These are phyloP conservation scores for Pseudogymnoascus sp. DNA, from an alignment of 2,329 filamentous ascomycete genomes.

Conservation along the genomic window DNA sequence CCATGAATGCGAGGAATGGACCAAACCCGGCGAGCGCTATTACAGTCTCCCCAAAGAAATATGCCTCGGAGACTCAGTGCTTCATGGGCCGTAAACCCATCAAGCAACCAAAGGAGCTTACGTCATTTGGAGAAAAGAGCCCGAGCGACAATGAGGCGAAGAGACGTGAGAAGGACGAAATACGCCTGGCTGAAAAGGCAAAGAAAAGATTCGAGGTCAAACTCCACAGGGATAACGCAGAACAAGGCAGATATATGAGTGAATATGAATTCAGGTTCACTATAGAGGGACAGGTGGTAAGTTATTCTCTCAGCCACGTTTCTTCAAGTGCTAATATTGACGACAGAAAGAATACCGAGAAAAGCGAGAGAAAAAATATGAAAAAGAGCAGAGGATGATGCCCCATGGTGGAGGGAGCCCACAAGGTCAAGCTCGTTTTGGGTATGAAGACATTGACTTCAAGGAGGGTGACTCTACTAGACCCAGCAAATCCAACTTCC, in stretches of 20 bases:
- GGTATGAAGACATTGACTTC: neutral
- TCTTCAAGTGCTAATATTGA: neutral
- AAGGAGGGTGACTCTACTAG: neutral
- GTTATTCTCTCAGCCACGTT: neutral
- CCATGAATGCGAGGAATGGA: neutral
- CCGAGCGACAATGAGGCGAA: neutral
- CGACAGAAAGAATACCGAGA: neutral
- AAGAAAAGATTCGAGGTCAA: constrained; percentile 1
- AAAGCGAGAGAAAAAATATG: neutral
- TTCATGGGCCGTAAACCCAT: neutral
- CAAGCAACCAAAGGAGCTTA: neutral
- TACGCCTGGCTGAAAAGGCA: neutral
- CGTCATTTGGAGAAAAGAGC: neutral
- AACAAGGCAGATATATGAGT: neutral
- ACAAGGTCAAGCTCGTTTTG: neutral
- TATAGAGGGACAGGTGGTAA: neutral
- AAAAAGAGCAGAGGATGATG: neutral
- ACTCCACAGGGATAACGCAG: neutral
- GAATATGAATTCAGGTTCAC: neutral
- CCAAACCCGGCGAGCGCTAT: neutral
- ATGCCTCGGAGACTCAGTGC: neutral
- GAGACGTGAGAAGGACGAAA: neutral
- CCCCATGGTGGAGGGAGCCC: neutral
- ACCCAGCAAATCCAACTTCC: neutral
- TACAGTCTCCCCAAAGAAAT: neutral